Evolutionary conservation across 1,284 basidiomycete species (phyloP).

Genomic region (Malassezia brasiliensis): DNA sequence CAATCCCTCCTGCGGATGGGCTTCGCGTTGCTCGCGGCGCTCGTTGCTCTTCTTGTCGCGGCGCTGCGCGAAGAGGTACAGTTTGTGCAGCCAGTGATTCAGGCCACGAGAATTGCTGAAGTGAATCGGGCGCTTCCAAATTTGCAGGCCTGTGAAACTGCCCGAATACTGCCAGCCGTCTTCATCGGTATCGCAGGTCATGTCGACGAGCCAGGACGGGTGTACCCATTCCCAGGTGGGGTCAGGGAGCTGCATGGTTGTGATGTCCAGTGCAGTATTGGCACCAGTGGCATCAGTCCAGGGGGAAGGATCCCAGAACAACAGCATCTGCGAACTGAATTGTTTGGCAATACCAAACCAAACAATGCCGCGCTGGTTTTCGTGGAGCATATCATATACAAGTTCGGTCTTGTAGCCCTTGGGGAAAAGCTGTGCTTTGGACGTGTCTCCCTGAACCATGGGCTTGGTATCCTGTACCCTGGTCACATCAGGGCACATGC

Average conservation of each 20-base stretch:
- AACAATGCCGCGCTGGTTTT: slow-evolving; percentile 43
- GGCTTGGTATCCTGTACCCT: background rate
- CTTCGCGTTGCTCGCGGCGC: slow-evolving; percentile 25
- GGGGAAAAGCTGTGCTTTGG: background rate
- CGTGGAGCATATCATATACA: slow-evolving; percentile 42
- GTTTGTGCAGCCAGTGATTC: slow-evolving; percentile 4
- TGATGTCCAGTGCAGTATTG: slow-evolving; percentile 38
- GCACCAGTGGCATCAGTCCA: slow-evolving; percentile 32
- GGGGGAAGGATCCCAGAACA: slow-evolving; percentile 41
- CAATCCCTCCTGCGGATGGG: slow-evolving; percentile 37
- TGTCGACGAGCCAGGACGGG: slow-evolving; percentile 44
- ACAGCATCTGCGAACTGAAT: slow-evolving; percentile 39
- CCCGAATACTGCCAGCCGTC: slow-evolving; percentile 46
- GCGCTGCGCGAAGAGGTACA: slow-evolving; percentile 2
- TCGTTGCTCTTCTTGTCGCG: slow-evolving; percentile 12
- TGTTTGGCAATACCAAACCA: slow-evolving; percentile 41
- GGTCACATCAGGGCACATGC: background rate
- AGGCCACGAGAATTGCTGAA: background rate
- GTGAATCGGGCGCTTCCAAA: slow-evolving; percentile 12
- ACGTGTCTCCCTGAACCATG: background rate
- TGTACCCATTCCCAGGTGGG: slow-evolving; percentile 47
- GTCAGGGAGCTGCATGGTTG: slow-evolving; percentile 45
- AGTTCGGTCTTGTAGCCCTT: slow-evolving; percentile 7
- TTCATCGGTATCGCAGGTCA: slow-evolving; percentile 46
- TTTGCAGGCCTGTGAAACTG: slow-evolving; percentile 22